Base-by-base conservation (phyloP, 495 filamentous ascomycete species). In the Cercophora sp. region DNA sequence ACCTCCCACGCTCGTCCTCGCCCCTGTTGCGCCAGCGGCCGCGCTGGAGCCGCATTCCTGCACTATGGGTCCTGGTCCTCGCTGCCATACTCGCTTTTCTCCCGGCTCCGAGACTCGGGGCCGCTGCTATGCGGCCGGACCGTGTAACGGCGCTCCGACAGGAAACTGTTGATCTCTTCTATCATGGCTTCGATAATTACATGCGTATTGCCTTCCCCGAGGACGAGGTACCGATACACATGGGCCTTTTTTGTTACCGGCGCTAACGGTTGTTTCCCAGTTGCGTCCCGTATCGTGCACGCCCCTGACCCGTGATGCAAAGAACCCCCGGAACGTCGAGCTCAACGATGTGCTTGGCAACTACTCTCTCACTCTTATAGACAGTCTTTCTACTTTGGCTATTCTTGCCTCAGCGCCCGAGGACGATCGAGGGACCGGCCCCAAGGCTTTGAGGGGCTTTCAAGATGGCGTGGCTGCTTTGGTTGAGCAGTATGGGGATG, bases 171-270 rank as follows among this genome's bases (percentile, higher is more conserved):
- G 81, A 85, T 53, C 90, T 96, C 79, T 97, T 98, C 74, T 96
- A 93, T 61, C 94, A 98, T 71, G 93, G 93, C 49, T 98, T 85
- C 74, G 85, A 94, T 63, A 96, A 91, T 64, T 98, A 98, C 73
- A 88, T 96, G 79, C 74, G 81, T 41, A 79, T 92, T 63, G 94
- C 94, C 44, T 98, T 97, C 62, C 93, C 93, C 26, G 93, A 96
- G 72, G 93, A 98, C 63, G 93, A 98, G 79, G 82, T 80, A 69
- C 24, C 25, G 35, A 25, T 29, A n/a, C 34, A 29, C 25, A 16
- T 54, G 50, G 29, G 36, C 8, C 22, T 32, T 27, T 6, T 26
- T 41, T 34, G 43, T 25, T 22, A 43, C 36, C 13, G 29, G 49
- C 40, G 49, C 51, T 54, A 26, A 49, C 52, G 45, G 22, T 10